Conservation (phyloP, 345 rosid genomes). For the Dipteronia dyeriana region DNA sequence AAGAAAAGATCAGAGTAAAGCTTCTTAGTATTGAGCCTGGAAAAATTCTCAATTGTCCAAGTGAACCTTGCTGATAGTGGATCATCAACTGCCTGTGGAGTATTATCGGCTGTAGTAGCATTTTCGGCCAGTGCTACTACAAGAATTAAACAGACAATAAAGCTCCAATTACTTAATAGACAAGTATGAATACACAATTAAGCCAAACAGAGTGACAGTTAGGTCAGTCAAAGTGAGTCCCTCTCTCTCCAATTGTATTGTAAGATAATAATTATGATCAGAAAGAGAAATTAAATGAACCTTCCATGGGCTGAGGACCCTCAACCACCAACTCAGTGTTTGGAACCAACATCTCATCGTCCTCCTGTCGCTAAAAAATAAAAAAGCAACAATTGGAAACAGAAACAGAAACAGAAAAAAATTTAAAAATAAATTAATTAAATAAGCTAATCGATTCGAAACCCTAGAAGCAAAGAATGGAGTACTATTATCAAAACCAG, state of each 20-base stretch:
- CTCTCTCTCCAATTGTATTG: no score
- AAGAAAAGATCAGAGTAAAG: slow-evolving; percentile 50
- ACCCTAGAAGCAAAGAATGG: no score
- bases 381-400: no score
- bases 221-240: no score
- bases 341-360: slow-evolving; percentile 71
- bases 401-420: no score
- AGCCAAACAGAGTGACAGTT: no score
- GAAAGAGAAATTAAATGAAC: slow-evolving; percentile 20
- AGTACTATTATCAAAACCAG: no score
- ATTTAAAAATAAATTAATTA: neutral
- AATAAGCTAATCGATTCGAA: slow-evolving; percentile 20
- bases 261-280: neutral
- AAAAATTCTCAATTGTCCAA: slow-evolving; percentile 58
- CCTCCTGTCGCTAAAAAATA: slow-evolving; percentile 48
- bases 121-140: slow-evolving; percentile 47
- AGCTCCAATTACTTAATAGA: neutral
- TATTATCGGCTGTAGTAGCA: slow-evolving; percentile 36
- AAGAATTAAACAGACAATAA: slow-evolving; percentile 6
- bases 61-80: slow-evolving; percentile 55
- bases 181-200: neutral
- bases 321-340: slow-evolving; percentile 45
- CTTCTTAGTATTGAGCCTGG: slow-evolving; percentile 54
- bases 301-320: slow-evolving; percentile 71
- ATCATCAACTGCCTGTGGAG: slow-evolving; percentile 45